A percentile compares a stretch with the other conserved stretches of the same genome.
Conservation (phyloP, 2,329 filamentous ascomycete genomes). For the Tolypocladium capitatum region DNA sequence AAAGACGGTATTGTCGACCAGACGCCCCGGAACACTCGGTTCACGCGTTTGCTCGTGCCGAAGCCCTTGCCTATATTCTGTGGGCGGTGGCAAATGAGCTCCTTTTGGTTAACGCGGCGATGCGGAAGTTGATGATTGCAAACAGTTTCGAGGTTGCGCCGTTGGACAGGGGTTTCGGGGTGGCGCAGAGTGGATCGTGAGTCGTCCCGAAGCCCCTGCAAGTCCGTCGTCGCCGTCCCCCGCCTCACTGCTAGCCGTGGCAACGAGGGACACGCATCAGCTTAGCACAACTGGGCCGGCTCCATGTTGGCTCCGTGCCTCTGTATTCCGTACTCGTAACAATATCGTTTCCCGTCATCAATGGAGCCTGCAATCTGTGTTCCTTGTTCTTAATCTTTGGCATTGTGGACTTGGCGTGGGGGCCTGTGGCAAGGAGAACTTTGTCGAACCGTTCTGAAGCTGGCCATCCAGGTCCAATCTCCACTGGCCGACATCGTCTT, state of each 20-base stretch:
- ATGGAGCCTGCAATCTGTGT: too few relatives aligned
- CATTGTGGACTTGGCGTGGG: neutral
- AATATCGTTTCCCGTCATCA: too few relatives aligned
- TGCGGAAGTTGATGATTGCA: neutral
- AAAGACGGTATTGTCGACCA: neutral
- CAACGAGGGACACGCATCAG: too few relatives aligned
- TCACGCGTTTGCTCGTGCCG: neutral
- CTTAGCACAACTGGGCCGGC: neutral
- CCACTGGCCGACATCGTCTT: neutral
- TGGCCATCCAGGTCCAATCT: neutral
- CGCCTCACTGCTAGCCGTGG: too few relatives aligned
- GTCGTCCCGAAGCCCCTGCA: neutral
- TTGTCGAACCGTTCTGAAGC: neutral
- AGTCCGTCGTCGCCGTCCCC: too few relatives aligned
- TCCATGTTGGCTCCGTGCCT: neutral
- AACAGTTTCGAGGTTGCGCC: neutral
- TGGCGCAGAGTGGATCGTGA: constrained; percentile 1
- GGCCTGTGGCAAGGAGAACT: neutral
- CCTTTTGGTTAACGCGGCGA: neutral
- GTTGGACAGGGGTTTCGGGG: constrained; percentile 4
- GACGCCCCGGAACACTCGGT: neutral
- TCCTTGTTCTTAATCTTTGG: neutral
- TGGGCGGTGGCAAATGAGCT: neutral
- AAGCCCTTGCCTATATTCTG: neutral
- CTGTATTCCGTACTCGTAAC: too few relatives aligned